These are phyloP conservation scores for Pseudogymnoascus sp. DNA, from an alignment of 2,329 filamentous ascomycete genomes.

Conservation along the genomic window DNA sequence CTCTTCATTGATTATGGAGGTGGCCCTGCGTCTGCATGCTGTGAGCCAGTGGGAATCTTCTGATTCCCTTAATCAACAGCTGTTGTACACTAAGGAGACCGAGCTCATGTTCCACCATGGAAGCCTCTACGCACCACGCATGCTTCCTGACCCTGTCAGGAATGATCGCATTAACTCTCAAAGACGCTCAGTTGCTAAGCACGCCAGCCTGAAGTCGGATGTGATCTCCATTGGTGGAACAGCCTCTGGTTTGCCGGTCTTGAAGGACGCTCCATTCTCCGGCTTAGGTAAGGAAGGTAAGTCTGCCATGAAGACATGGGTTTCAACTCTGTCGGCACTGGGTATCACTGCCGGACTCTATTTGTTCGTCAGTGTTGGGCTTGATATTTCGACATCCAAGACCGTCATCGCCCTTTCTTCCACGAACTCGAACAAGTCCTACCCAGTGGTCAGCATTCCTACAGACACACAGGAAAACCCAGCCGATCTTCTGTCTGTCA, in stretches of 20 bases:
- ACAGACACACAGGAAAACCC: conserved; percentile 9
- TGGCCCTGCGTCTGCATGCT: neutral
- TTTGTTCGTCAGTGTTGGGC: conserved; percentile 12
- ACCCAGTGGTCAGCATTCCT: conserved; percentile 13
- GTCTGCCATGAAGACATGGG: conserved; percentile 10
- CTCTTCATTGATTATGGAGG: neutral
- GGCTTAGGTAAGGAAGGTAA: conserved; percentile 10
- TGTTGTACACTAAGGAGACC: neutral
- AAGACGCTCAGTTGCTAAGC: conserved; percentile 8
- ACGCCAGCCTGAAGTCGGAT: conserved; percentile 6
- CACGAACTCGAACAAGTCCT: conserved; percentile 12
- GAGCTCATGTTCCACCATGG: neutral
- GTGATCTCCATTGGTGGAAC: conserved; percentile 9
- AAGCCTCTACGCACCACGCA: neutral
- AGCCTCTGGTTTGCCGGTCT: conserved; percentile 8
- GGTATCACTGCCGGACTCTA: conserved; percentile 13
- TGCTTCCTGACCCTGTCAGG: neutral
- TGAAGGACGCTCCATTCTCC: conserved; percentile 10
- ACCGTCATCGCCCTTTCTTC: conserved; percentile 12
- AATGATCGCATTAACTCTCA: neutral
- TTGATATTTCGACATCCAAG: conserved; percentile 12
- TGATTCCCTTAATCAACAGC: neutral
- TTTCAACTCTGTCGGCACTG: conserved; percentile 13
- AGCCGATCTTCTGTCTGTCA: conserved; percentile 10
- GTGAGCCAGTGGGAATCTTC: neutral